Evolutionary conservation across 345 rosid species (phyloP).

Genomic region (Lepidium africanum): DNA sequence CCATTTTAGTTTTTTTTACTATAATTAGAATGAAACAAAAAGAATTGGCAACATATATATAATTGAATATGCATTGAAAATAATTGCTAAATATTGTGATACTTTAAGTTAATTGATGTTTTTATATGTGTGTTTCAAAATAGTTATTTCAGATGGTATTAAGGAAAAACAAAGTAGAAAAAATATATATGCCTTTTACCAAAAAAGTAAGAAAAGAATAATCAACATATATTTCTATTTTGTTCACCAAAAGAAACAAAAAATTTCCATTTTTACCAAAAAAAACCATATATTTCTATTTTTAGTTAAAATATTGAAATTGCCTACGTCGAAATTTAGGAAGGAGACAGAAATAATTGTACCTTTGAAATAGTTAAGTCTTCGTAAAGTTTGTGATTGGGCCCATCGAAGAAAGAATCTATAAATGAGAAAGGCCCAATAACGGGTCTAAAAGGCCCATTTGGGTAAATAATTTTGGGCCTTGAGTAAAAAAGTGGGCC

Average conservation of each 20-base stretch:
- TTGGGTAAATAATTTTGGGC: not conserved
- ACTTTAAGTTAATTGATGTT: not conserved
- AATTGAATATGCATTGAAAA: slow-evolving; percentile 6
- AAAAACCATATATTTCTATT: not conserved
- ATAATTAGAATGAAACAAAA: slow-evolving; percentile 12
- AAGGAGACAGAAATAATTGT: not conserved
- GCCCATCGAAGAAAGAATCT: not conserved
- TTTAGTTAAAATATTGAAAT: not conserved
- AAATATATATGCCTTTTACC: not conserved
- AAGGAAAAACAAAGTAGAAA: not conserved
- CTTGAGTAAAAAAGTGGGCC: not conserved
- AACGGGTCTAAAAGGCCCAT: not conserved
- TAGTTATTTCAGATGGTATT: not conserved
- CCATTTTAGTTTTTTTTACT: not conserved
- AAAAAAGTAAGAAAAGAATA: not conserved
- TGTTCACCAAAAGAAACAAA: too few relatives aligned
- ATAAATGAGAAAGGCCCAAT: not conserved
- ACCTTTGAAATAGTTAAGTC: too few relatives aligned
- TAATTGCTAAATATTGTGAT: not conserved
- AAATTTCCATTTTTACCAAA: too few relatives aligned
- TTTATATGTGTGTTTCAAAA: not conserved
- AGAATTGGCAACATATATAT: not conserved
- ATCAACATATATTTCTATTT: too few relatives aligned
- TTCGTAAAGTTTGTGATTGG: not conserved
- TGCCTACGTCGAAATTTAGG: not conserved